A percentile compares a stretch with the other conserved stretches of the same genome.
Evolutionary conservation across 106 monocot genomes (phyloP).

Genomic region (Triglochin maritima): DNA sequence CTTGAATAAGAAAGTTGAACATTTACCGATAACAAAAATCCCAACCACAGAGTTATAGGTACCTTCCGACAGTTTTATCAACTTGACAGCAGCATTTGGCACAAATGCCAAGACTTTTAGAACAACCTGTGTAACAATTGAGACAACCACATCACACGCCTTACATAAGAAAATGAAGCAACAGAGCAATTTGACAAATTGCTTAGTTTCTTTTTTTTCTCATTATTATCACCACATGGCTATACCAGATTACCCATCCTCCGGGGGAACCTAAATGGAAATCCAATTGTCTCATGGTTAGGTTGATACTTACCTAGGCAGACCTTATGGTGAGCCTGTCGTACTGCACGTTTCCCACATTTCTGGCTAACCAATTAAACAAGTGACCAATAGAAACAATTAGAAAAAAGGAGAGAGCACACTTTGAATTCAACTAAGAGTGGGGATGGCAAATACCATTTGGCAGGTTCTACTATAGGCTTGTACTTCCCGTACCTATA

Average conservation of each 20-base stretch:
- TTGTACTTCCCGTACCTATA: conserved; percentile 95
- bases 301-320: conserved; percentile 40
- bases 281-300: too few relatives aligned
- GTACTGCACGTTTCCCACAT: conserved; percentile 64
- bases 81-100: conserved; percentile 74
- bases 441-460: conserved; percentile 38
- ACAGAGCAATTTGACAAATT: too few relatives aligned
- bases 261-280: too few relatives aligned
- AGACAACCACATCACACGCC: background rate
- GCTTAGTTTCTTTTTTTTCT: too few relatives aligned
- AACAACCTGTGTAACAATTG: conserved; percentile 37
- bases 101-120: conserved; percentile 54
- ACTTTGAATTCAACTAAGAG: background rate
- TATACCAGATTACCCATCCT: too few relatives aligned
- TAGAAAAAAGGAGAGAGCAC: background rate
- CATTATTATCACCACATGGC: too few relatives aligned
- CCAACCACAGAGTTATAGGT: background rate
- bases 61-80: conserved; percentile 64
- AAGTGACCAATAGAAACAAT: background rate
- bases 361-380: conserved; percentile 45
- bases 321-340: conserved; percentile 83
- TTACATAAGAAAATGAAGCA: too few relatives aligned
- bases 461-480: conserved; percentile 73
- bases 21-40: background rate
- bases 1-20: background rate